Evolutionary conservation across 2,329 filamentous ascomycete species (phyloP).

Genomic region (Emmonsiellopsis sp.): DNA sequence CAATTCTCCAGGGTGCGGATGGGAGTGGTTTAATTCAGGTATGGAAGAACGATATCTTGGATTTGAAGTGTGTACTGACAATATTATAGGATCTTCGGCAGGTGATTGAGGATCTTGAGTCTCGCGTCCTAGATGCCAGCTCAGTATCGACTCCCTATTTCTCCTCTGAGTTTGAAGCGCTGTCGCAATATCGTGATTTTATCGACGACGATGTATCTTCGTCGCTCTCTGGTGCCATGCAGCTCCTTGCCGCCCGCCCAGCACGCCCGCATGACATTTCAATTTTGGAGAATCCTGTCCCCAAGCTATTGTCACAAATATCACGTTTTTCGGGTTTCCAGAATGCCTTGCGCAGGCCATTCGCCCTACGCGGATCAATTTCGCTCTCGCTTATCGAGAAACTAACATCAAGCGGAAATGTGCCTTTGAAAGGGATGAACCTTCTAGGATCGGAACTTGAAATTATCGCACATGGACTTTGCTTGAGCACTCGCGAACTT

Average conservation of each 20-base stretch:
- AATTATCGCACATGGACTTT: slow-evolving; percentile 48
- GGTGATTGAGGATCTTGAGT: slow-evolving; percentile 27
- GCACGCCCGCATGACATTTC: slow-evolving; percentile 26
- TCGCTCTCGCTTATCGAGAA: slow-evolving; percentile 48
- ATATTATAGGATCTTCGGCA: slow-evolving; percentile 25
- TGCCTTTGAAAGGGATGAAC: slow-evolving; percentile 52
- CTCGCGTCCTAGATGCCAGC: slow-evolving; percentile 22
- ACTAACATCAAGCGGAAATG: slow-evolving; percentile 43
- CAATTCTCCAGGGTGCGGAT: slow-evolving; percentile 29
- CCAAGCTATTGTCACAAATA: slow-evolving; percentile 27
- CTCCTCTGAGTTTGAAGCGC: slow-evolving; percentile 35
- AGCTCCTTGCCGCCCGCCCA: slow-evolving; percentile 30
- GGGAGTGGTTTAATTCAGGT: slow-evolving; percentile 26
- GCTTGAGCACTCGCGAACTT: slow-evolving; percentile 42
- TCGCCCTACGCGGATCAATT: slow-evolving; percentile 42
- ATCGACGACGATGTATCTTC: slow-evolving; percentile 10
- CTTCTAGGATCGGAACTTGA: slow-evolving; percentile 59
- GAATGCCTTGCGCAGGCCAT: slow-evolving; percentile 21
- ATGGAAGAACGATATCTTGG: slow-evolving; percentile 6
- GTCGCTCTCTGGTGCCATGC: slow-evolving; percentile 21
- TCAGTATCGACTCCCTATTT: slow-evolving; percentile 34
- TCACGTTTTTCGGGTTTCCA: slow-evolving; percentile 28
- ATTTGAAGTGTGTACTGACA: slow-evolving; percentile 10
- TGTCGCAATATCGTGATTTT: slow-evolving; percentile 39
- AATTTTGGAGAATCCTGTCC: slow-evolving; percentile 23